Conservation (phyloP, 805 yeast species). For the Lachancea quebecensis region DNA sequence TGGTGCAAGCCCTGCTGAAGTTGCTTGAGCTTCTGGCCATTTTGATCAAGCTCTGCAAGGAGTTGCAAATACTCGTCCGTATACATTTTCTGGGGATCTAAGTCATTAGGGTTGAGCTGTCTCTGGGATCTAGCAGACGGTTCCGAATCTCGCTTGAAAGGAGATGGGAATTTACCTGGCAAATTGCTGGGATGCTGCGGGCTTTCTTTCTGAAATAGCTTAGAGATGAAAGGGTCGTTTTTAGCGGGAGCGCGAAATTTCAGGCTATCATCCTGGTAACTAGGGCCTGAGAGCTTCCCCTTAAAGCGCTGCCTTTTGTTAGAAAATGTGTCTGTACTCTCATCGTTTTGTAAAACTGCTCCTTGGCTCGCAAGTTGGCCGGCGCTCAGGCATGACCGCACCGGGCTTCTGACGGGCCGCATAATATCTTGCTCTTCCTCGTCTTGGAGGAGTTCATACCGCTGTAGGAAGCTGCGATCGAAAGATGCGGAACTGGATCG, state of each 20-base stretch:
- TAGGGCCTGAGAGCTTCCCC: background rate
- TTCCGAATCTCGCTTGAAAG: constrained; percentile 8
- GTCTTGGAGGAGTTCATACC: constrained; percentile 23
- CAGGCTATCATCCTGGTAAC: constrained; percentile 6
- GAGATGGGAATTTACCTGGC: constrained; percentile 32
- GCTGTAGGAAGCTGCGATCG: constrained; percentile 19
- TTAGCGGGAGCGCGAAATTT: constrained; percentile 15
- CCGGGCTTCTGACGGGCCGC: background rate
- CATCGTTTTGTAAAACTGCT: background rate
- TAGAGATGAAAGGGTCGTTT: constrained; percentile 22
- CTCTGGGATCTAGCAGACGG: background rate
- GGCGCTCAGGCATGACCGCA: background rate
- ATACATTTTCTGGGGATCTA: constrained; percentile 7
- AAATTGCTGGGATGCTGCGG: background rate
- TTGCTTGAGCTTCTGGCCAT: constrained; percentile 21
- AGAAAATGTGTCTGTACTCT: constrained; percentile 24
- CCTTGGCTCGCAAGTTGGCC: background rate
- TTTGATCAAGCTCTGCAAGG: constrained; percentile 21
- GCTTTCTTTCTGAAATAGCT: constrained; percentile 13
- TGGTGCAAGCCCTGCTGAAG: constrained; percentile 12
- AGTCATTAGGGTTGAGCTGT: background rate
- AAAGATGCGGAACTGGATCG: constrained; percentile 25
- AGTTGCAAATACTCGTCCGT: constrained; percentile 18
- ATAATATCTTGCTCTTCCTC: constrained; percentile 8
- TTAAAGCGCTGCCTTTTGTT: constrained; percentile 6